These are phyloP conservation scores for Insectozyma bohioensis DNA, from an alignment of 1,139 yeast genomes.

Conservation along the genomic window DNA sequence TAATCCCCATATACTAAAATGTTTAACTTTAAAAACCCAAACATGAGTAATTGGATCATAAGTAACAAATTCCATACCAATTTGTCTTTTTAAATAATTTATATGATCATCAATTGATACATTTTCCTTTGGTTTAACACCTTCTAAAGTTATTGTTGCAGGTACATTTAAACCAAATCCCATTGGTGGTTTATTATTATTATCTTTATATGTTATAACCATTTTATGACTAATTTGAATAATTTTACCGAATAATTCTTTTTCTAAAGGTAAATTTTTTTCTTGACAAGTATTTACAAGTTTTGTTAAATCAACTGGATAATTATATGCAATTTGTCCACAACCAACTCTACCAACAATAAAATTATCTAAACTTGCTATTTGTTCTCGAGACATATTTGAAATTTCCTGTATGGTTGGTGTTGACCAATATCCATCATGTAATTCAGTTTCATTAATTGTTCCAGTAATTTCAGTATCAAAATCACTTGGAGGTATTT, in stretches of 20 bases:
- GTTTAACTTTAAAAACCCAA: slow-evolving; percentile 85
- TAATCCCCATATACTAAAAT: slow-evolving; percentile 93
- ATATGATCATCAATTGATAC: slow-evolving; percentile 35
- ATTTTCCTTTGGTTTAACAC: slow-evolving; percentile 49
- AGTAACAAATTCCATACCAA: slow-evolving; percentile 76
- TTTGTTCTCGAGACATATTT: slow-evolving; percentile 46
- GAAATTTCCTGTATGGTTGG: slow-evolving; percentile 64
- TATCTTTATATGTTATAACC: slow-evolving; percentile 68
- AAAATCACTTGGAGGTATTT: slow-evolving; percentile 9
- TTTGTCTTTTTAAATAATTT: slow-evolving; percentile 45
- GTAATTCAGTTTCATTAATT: slow-evolving; percentile 6
- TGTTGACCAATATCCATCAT: slow-evolving; percentile 74
- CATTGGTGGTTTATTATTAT: slow-evolving; percentile 52
- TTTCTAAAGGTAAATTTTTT: slow-evolving; percentile 25
- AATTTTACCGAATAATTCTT: slow-evolving; percentile 53
- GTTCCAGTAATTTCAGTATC: no score
- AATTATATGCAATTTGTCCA: slow-evolving; percentile 72
- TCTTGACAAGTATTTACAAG: slow-evolving; percentile 28
- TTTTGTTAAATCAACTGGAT: slow-evolving; percentile 70
- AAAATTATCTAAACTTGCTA: slow-evolving; percentile 62
- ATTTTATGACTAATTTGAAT: slow-evolving; percentile 57
- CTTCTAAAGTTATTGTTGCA: slow-evolving; percentile 76
- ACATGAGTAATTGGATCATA: slow-evolving; percentile 75
- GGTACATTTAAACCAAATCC: slow-evolving; percentile 84
- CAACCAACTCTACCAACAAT: slow-evolving; percentile 63